Percentiles rank a stretch among this genome's conserved stretches.
phyloP scores from a whole-genome alignment of 768 basidiomycete genomes.

The Russula compacta region DNA sequence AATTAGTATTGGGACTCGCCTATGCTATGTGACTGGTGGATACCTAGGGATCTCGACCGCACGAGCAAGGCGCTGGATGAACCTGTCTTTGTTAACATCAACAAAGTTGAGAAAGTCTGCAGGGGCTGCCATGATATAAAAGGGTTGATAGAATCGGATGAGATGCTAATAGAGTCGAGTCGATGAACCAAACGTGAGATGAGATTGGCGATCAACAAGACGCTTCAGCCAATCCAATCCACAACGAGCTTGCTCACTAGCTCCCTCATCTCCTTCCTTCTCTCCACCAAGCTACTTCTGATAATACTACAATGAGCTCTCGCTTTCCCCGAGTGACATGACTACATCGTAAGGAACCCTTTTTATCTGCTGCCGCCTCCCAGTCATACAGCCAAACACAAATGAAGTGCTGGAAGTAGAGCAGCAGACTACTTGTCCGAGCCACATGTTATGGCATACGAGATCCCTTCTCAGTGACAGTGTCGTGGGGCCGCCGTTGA shows the following conservation, averaged over 20 bases:
- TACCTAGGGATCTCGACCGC: slow-evolving; percentile 82
- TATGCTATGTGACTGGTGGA: background rate
- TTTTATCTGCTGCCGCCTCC: background rate
- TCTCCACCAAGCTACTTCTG: background rate
- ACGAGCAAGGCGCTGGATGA: slow-evolving; percentile 69
- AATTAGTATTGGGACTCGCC: background rate
- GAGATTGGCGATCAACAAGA: background rate
- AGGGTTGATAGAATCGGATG: background rate
- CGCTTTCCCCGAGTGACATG: background rate
- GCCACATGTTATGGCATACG: no score
- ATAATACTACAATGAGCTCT: background rate
- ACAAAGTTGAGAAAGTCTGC: slow-evolving; percentile 40
- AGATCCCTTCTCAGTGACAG: no score
- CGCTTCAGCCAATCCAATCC: no score
- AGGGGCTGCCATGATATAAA: slow-evolving; percentile 28
- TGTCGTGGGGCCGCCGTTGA: no score
- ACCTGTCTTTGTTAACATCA: slow-evolving; percentile 58
- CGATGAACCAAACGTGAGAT: background rate
- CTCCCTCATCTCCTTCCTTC: background rate
- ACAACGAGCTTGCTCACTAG: no score
- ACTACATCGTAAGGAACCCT: background rate
- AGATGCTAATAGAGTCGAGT: no score
- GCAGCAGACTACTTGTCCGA: background rate
- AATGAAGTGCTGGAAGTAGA: background rate
- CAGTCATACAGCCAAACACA: background rate